phyloP scores from a whole-genome alignment of 768 basidiomycete species.

The Kwoniella sp. region DNA sequence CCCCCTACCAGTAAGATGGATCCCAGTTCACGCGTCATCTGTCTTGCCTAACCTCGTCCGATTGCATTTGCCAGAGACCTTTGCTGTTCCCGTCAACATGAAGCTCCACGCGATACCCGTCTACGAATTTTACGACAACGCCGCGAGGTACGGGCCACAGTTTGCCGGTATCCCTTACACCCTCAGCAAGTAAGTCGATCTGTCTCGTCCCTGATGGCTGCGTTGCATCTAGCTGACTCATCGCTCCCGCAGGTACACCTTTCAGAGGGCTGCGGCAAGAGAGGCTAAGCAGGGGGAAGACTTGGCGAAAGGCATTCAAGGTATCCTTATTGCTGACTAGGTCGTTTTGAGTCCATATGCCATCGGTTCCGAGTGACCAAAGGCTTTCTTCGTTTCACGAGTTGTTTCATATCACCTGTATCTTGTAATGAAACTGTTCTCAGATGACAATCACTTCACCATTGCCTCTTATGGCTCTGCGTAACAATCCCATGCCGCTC shows the following conservation, averaged over 20 bases:
- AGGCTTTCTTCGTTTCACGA: too few species aligned
- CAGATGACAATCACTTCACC: too few species aligned
- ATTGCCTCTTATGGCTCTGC: too few species aligned
- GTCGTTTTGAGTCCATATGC: too few species aligned
- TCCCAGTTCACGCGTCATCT: too few species aligned
- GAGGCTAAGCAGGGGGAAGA: too few species aligned
- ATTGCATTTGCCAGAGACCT: constrained; percentile 68
- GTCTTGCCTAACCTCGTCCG: background rate
- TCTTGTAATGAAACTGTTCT: too few species aligned
- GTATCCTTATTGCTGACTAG: too few species aligned
- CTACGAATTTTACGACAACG: constrained; percentile 97
- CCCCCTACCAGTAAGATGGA: constrained; percentile 81
- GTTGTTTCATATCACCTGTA: too few species aligned
- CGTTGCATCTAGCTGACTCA: background rate
- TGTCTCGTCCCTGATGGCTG: background rate
- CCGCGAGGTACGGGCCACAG: constrained; percentile 87
- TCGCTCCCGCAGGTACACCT: background rate
- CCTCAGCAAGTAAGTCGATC: constrained; percentile 68
- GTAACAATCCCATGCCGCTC: too few species aligned
- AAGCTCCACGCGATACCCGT: constrained; percentile 94
- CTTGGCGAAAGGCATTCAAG: too few species aligned
- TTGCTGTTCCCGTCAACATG: constrained; percentile 98
- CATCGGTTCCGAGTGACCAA: too few species aligned
- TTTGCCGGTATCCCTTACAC: constrained; percentile 91
- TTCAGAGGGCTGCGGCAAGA: background rate